A percentile compares a stretch with the other conserved stretches of the same genome.
These are phyloP conservation scores for Aspergillus amoenus DNA, from an alignment of 2,329 filamentous ascomycete species.

Conservation along the genomic window DNA sequence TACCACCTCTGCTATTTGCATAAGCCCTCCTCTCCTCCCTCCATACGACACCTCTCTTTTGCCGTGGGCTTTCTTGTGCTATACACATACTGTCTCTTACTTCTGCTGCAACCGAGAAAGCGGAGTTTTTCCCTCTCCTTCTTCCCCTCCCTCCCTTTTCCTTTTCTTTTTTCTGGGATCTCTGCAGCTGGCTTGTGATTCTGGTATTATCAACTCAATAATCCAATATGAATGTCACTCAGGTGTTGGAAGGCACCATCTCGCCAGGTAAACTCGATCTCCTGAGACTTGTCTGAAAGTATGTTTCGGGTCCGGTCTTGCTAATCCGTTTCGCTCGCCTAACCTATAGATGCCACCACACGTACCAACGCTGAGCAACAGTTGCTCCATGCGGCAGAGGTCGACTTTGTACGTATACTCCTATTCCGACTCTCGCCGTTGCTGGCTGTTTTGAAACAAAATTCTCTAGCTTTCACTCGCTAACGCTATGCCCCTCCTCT, in stretches of 20 bases:
- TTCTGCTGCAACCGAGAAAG: constrained; percentile 16
- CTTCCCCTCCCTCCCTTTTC: constrained; percentile 17
- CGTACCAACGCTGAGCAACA: constrained; percentile 93
- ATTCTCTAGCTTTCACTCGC: constrained; percentile 2
- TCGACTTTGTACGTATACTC: constrained; percentile 77
- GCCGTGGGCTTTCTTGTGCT: constrained; percentile 18
- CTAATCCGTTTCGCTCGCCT: constrained; percentile 33
- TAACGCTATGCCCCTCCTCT: constrained; percentile 23
- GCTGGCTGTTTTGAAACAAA: constrained; percentile 17
- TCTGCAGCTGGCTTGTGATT: constrained; percentile 19
- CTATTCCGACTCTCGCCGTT: constrained; percentile 31
- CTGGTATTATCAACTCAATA: constrained; percentile 23
- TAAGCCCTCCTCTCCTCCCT: constrained; percentile 11
- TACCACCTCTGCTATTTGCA: background rate
- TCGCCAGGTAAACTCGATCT: constrained; percentile 68
- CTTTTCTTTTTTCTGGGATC: constrained; percentile 21
- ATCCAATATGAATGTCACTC: constrained; percentile 88
- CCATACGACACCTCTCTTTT: constrained; percentile 25
- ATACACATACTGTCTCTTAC: constrained; percentile 10
- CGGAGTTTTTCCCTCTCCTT: constrained; percentile 19
- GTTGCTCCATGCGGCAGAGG: constrained; percentile 86
- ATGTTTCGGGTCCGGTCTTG: constrained; percentile 10
- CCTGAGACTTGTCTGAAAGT: background rate
- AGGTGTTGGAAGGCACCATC: constrained; percentile 95
- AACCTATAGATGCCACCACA: constrained; percentile 72